Base-by-base conservation (phyloP, 2,329 filamentous ascomycete species). In the Proliferodiscus dingleyae region DNA sequence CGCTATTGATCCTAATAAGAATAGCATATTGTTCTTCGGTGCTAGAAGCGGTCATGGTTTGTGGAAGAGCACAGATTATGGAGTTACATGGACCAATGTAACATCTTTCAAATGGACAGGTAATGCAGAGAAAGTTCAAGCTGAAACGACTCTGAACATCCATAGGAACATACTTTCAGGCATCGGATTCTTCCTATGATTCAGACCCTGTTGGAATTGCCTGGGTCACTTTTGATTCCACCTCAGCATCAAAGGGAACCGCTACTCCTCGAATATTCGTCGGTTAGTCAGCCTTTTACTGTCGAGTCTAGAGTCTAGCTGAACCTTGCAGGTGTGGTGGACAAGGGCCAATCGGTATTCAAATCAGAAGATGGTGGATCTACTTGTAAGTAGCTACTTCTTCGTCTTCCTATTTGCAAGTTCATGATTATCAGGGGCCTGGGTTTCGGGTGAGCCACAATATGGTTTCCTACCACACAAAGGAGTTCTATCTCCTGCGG, bases 31-130 rank as follows among this genome's bases (percentile, higher is more conserved):
- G 19, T 80, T 76, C 58, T 78, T 80, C 45, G 78, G 77, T 2
- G 75, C 77, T 1, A 69, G 77, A 34, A 79, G 74, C 47, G 77
- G 76, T 5, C 72, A 80, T 26, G 78, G 78, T 2, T 64, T 81
- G 2, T 81, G 74, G 71, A 78, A 75, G 61, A 77, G 73, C 45
- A 74, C 71, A 3, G 73, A 81, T 50, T 72, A 69, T 10, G 78
- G 77, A n/a, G 69, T 59, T 21, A 75, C 70, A 9, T 81, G 77
- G 60, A 54, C 60, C 19, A 75, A 77, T 49, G 76, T 81, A 3
- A 62, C 67, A 1, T 68, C 69, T 0, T 78, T 77, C 59, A 74
- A 67, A 9, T 72, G 70, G 45, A 66, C 70, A 3, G 77, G 77
- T 22, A 73, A 70, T 6, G 2, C 11, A 66, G 11, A 22, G 8